These are phyloP conservation scores for Corchorus capsularis DNA, from an alignment of 345 rosid species.

Conservation along the genomic window DNA sequence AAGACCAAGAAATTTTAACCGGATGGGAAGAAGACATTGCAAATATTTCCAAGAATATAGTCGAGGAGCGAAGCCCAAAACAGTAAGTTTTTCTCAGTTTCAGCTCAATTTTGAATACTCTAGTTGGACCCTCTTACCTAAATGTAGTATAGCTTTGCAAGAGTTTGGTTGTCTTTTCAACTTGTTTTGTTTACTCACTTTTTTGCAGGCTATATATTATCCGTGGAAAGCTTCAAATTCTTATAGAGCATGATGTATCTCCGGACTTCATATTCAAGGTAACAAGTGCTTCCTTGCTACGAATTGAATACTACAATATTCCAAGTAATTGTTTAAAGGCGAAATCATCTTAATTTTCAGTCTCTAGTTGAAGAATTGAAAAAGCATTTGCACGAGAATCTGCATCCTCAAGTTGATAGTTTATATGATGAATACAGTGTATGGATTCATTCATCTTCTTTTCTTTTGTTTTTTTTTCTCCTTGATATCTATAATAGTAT, in stretches of 20 bases:
- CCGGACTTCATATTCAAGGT: constrained; percentile 50
- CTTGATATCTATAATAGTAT: too few species aligned
- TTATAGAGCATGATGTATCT: constrained; percentile 58
- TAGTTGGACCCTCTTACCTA: neutral
- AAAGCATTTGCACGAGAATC: constrained; percentile 37
- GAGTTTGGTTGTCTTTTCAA: neutral
- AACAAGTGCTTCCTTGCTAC: neutral
- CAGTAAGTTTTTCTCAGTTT: constrained; percentile 40
- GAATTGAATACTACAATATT: neutral
- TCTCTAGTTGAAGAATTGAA: constrained; percentile 49
- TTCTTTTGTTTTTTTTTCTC: neutral
- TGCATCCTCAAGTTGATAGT: constrained; percentile 36
- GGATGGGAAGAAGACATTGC: constrained; percentile 31
- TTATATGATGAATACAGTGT: constrained; percentile 48
- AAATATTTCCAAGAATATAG: constrained; percentile 52
- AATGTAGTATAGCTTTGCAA: neutral
- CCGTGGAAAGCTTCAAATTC: constrained; percentile 54
- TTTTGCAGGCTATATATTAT: constrained; percentile 51
- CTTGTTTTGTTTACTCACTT: neutral
- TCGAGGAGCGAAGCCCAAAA: constrained; percentile 61
- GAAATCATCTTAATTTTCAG: constrained; percentile 30
- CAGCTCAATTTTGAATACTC: neutral
- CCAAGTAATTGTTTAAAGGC: neutral
- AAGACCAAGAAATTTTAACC: constrained; percentile 5
- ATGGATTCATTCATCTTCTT: neutral